Evolutionary conservation across 176 grass and related monocot genomes (phyloP), one percentile per base, ranked within the genome.

Genomic region (Oryza officinalis): DNA sequence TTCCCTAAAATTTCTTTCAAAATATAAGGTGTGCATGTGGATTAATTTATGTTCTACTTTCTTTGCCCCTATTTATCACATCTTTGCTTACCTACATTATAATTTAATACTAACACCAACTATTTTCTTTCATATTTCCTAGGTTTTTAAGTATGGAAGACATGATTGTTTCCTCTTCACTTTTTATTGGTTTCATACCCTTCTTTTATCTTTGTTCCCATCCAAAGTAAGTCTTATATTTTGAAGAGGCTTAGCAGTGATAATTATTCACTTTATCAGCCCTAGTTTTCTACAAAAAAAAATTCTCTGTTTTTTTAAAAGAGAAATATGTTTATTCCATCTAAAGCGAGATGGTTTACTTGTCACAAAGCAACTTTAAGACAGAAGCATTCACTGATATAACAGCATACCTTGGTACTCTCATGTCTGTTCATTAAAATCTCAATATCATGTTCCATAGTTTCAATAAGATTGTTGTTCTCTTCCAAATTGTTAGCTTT

Each of bases 371-470:
- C 20, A 76, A 89, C 23, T 11, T 11, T 2, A 83, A 60, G 40
- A 79, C 45, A 46, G 1, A 35, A 54, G 22, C 45, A 71, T 45
- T 88, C 45, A 67, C 75, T 68, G 59, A 80, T 84, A 35, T 61
- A 83, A 80, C 35, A 38, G 72, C 25, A 30, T 80, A 94, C 94
- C 94, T 94, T 89, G 60, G 84, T 77, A 41, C 57, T 82, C 13
- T 85, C 66, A 80, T 87, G 41, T 83, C 33, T 85, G 75, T 90
- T 81, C 50, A 86, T 82, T 22, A 94, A 68, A 64, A 86, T n/a
- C 33, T 90, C 86, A 38, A 88, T 81, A 71, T 90, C 88, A 70
- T 17, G 68, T 71, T 97, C 90, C 90, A 90, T 93, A 84, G 63
- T 80, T 75, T 86, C 88, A 69, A 87, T 82, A 57, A 88, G 78